Evolutionary conservation across 768 basidiomycete genomes (phyloP).

Genomic region (Leccinum subtestaceum): DNA sequence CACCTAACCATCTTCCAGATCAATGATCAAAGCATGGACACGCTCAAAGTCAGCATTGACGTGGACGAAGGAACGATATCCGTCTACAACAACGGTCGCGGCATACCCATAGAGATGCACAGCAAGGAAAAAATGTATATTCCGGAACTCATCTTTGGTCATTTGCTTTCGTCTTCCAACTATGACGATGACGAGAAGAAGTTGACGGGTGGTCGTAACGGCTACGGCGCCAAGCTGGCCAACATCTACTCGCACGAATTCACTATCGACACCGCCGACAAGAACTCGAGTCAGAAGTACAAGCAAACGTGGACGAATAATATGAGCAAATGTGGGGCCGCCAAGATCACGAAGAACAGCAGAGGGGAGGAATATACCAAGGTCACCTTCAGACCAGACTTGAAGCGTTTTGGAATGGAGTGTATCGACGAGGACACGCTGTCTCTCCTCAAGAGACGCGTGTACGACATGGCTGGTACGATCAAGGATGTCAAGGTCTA

Average conservation of each 20-base stretch:
- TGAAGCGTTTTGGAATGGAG: slow-evolving; percentile 89
- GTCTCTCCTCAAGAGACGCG: slow-evolving; percentile 86
- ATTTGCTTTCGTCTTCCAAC: slow-evolving; percentile 91
- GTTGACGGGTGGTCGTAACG: slow-evolving; percentile 96
- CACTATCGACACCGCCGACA: slow-evolving; percentile 93
- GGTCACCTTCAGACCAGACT: slow-evolving; percentile 91
- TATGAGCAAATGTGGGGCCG: slow-evolving; percentile 83
- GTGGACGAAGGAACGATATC: slow-evolving; percentile 82
- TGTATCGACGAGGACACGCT: slow-evolving; percentile 88
- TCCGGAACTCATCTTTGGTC: slow-evolving; percentile 95
- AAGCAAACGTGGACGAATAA: slow-evolving; percentile 93
- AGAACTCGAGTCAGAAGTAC: slow-evolving; percentile 82
- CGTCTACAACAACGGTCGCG: slow-evolving; percentile 92
- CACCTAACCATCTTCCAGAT: slow-evolving; percentile 50
- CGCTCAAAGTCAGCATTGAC: slow-evolving; percentile 85
- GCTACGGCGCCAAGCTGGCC: slow-evolving; percentile 96
- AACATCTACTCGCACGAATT: slow-evolving; percentile 98
- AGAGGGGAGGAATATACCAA: slow-evolving; percentile 89
- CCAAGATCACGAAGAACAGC: slow-evolving; percentile 91
- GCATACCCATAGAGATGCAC: slow-evolving; percentile 97
- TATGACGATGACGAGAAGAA: slow-evolving; percentile 99
- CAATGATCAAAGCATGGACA: slow-evolving; percentile 89
- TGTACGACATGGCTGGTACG: slow-evolving; percentile 97
- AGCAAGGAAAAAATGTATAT: slow-evolving; percentile 91
- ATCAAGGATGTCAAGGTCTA: slow-evolving; percentile 90